Base-by-base conservation (phyloP, 176 grass and related monocot species). In the Olyra latifolia region DNA sequence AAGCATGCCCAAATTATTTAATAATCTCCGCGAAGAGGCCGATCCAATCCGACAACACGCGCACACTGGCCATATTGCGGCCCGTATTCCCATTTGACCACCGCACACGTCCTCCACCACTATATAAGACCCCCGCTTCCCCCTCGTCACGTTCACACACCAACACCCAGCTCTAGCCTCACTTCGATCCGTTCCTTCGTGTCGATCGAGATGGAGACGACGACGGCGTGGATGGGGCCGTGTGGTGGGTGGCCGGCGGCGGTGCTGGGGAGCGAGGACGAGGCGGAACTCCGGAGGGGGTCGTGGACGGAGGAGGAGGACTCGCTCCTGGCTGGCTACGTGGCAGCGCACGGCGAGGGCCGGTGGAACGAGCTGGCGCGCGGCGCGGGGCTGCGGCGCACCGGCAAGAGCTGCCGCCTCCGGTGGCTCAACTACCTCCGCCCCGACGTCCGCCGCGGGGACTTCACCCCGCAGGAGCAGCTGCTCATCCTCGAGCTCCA, bases 401-500 rank as follows among this genome's bases (percentile, higher is more conserved):
- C 93, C 0, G 93, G 93, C 10, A 97, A 97, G 88, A 97, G 94
- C 83, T 97, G 94, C 82, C 82, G 94, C 8, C 91, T 97, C 4
- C 84, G 94, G 27, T 97, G 94, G 94, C 93, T 97, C 38, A 97
- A 97, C 86, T 97, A 97, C 62, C 91, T 93, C 80, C 93, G 93
- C 45, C 93, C 90, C 25, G 93, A 88, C 17, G 86, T 97, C 48
- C 93, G 93, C 7, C 93, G 86, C n/a, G 93, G 93, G 6, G 92
- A 79, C 41, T 91, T 97, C 85, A 87, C 83, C 29, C 88, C 90
- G 10, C 71, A 84, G 66, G 93, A 97, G 88, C 93, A 97, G 53
- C 90, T 97, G 61, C 88, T 93, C 83, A 91, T 97, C 86, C 90
- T 97, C 4, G 88, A 97, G 64, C 88, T 97, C 79, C 93, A 97